Evolutionary conservation across 352 stramenopile genomes (phyloP).

Genomic region (Pythium volutum): DNA sequence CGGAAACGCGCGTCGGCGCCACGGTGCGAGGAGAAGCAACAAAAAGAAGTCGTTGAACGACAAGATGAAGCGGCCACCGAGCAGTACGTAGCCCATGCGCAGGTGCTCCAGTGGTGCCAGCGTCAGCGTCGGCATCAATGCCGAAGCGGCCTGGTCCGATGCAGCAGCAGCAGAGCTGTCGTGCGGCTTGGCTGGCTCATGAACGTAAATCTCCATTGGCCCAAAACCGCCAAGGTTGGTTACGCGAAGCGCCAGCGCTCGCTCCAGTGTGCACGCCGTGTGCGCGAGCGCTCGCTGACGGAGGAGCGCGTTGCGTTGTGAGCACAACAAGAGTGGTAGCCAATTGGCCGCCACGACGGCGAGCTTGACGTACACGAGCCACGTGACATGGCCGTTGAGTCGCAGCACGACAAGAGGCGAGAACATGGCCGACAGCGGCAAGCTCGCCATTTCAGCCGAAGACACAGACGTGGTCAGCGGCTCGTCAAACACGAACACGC

Average conservation of each 20-base stretch:
- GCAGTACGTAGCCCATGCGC: slow-evolving; percentile 17
- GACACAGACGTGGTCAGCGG: slow-evolving; percentile 24
- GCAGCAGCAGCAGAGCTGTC: neutral
- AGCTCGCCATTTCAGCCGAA: slow-evolving; percentile 28
- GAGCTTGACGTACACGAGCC: slow-evolving; percentile 40
- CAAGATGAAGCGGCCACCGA: slow-evolving; percentile 4
- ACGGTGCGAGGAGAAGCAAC: slow-evolving; percentile 24
- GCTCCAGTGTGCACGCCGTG: slow-evolving; percentile 10
- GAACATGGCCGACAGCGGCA: slow-evolving; percentile 35
- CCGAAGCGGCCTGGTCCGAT: neutral
- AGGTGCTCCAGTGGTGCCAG: slow-evolving; percentile 10
- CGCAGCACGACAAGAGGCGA: slow-evolving; percentile 18
- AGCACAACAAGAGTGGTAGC: slow-evolving; percentile 31
- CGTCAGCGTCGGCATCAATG: neutral
- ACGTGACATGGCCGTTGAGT: slow-evolving; percentile 29
- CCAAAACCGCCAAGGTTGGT: slow-evolving; percentile 12
- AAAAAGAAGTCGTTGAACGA: slow-evolving; percentile 19
- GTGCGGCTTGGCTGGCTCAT: neutral
- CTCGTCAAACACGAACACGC: slow-evolving; percentile 14
- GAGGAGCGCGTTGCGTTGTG: slow-evolving; percentile 25
- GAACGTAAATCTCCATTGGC: neutral
- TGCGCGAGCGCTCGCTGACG: slow-evolving; percentile 22
- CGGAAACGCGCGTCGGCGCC: slow-evolving; percentile 16
- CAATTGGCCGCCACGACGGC: slow-evolving; percentile 32
- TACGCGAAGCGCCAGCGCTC: neutral